Evolutionary conservation across 805 yeast genomes (phyloP), one percentile per base, ranked within the genome.

Genomic region (Ascoidea tarda): DNA sequence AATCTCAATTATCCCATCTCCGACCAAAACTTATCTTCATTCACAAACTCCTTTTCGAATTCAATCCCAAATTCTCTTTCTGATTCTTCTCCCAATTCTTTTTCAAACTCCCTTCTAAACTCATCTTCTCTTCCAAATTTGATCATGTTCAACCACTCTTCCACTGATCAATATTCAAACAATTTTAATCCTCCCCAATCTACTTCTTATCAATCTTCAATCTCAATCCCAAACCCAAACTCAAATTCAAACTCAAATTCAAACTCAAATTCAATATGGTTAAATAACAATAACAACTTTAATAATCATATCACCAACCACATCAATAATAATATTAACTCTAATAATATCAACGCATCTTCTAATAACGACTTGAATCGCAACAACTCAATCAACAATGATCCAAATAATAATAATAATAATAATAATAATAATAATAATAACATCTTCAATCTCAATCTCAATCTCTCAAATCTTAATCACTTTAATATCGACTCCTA

Each of bases 31-130:
- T 14, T 33, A 10, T 33, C 50, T 16, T 33, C 33, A 51, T 14
- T 57, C 52, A 16, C 55, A 53, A 33, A 58, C 61, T n/a, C 51
- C 50, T 16, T 49, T 46, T 28, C 57, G 16, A 50, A 54, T 21
- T 21, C 28, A 21, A 21, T 21, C 3, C 28, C 28, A 21, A 21
- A 21, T 21, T 21, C 28, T 21, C 28, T 21, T 21, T 21, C 28
- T 3, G 28, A 21, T 21, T 21, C 28, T 21, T 21, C 28, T 21
- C 28, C 28, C 28, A 21, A 21, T 21, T 21, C 28, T 21, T 21
- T 21, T 21, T 21, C 28, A 21, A 21, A 21, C 3, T 21, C 28
- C 28, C 3, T 21, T 21, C 3, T 21, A 21, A 21, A 21, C 28
- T 21, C 28, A 21, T 21, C 28, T 21, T 21, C 28, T 21, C 28